Percentiles rank a stretch among this genome's conserved stretches.
phyloP scores from a whole-genome alignment of 2,329 filamentous ascomycete species.

The Ophidiomyces ophidiicola region DNA sequence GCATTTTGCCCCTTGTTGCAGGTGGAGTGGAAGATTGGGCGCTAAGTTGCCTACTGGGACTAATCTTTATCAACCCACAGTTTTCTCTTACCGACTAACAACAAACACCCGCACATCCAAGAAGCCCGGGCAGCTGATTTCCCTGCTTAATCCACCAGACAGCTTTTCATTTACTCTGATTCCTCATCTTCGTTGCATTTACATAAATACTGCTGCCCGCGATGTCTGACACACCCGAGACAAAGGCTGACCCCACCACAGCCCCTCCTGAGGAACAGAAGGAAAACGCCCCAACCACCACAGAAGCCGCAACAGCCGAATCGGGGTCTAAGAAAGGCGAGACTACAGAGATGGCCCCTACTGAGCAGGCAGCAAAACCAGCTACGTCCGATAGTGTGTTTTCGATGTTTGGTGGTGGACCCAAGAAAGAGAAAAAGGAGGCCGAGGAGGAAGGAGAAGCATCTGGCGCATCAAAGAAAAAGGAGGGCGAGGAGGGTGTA shows the following conservation, averaged over 20 bases:
- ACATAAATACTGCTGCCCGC: slow-evolving; percentile 13
- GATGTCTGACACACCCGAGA: slow-evolving; percentile 35
- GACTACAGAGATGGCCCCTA: slow-evolving; percentile 23
- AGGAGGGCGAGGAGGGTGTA: slow-evolving; percentile 49
- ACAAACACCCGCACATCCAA: not conserved
- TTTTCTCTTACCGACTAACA: not conserved
- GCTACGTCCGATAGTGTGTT: slow-evolving; percentile 55
- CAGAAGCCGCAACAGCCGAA: slow-evolving; percentile 20
- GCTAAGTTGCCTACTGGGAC: not conserved
- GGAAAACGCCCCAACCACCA: slow-evolving; percentile 22
- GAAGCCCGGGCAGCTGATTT: not conserved
- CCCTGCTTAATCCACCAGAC: not conserved
- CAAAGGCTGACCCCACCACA: slow-evolving; percentile 34
- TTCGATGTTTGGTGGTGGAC: slow-evolving; percentile 96
- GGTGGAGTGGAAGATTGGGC: slow-evolving; percentile 7
- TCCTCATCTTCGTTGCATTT: not conserved
- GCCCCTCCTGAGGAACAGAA: slow-evolving; percentile 24
- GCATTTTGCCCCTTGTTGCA: slow-evolving; percentile 1
- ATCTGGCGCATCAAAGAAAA: slow-evolving; percentile 75
- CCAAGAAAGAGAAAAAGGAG: slow-evolving; percentile 82
- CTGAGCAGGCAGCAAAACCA: slow-evolving; percentile 17
- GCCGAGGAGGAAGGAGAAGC: slow-evolving; percentile 71
- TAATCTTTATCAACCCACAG: slow-evolving; percentile 5
- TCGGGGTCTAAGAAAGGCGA: slow-evolving; percentile 24
- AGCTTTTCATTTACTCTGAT: not conserved